These are phyloP conservation scores for Lodderomyces elongisporus DNA, from an alignment of 1,139 yeast genomes.

Conservation along the genomic window DNA sequence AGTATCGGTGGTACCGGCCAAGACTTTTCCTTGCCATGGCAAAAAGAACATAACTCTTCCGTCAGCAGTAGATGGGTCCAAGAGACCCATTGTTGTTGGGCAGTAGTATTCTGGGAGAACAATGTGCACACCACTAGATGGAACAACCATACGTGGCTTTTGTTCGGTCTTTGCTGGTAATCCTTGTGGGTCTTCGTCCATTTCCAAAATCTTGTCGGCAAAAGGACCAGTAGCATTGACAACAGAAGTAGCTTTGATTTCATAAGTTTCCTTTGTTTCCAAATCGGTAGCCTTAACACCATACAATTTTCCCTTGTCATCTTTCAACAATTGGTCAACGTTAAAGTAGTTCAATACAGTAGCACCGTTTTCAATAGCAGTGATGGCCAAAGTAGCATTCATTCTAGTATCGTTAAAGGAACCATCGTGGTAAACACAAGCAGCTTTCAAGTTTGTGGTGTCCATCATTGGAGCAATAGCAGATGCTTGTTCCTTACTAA, in stretches of 20 bases:
- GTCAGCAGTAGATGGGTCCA: conserved; percentile 89
- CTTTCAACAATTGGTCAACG: conserved; percentile 70
- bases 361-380: conserved; percentile 86
- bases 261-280: conserved; percentile 62
- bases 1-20: conserved; percentile 95
- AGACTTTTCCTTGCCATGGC: conserved; percentile 97
- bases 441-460: conserved; percentile 74
- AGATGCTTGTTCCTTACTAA: conserved; percentile 62
- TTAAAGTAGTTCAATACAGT: conserved; percentile 84
- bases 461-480: conserved; percentile 88
- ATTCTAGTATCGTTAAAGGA: conserved; percentile 89
- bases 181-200: conserved; percentile 74
- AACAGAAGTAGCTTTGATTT: conserved; percentile 64
- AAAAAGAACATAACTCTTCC: conserved; percentile 96
- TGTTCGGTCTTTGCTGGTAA: conserved; percentile 48
- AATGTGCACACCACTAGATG: conserved; percentile 91
- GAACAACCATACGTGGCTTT: conserved; percentile 78
- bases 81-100: conserved; percentile 80
- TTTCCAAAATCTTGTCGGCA: conserved; percentile 76
- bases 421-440: conserved; percentile 93
- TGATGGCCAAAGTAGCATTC: conserved; percentile 79
- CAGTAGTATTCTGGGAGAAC: conserved; percentile 90
- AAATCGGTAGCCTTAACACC: conserved; percentile 77
- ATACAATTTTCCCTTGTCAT: conserved; percentile 49
- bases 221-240: conserved; percentile 96